Evolutionary conservation across 805 yeast genomes (phyloP).

Genomic region (Kluyveromyces aestuarii): DNA sequence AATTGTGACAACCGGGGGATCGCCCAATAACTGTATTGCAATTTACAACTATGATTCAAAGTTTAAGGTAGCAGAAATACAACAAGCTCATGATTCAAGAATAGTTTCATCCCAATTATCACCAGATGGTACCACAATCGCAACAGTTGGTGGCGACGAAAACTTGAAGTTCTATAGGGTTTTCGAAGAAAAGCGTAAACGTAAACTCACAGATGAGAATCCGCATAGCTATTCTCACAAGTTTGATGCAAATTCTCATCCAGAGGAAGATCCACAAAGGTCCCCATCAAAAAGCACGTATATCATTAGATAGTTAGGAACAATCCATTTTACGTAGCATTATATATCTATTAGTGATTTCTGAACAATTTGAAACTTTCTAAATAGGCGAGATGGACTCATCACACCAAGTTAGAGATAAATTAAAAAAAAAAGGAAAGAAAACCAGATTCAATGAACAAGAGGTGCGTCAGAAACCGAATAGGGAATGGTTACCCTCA

Average conservation of each 20-base stretch:
- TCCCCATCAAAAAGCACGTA: slow-evolving; percentile 13
- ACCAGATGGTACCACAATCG: slow-evolving; percentile 84
- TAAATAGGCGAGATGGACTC: slow-evolving; percentile 19
- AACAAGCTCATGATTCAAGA: slow-evolving; percentile 82
- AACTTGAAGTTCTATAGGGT: slow-evolving; percentile 91
- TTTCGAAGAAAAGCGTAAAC: slow-evolving; percentile 49
- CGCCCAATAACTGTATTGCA: slow-evolving; percentile 75
- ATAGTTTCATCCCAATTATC: slow-evolving; percentile 76
- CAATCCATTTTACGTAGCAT: too few species aligned
- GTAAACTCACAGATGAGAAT: slow-evolving; percentile 10
- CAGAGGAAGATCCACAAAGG: slow-evolving; percentile 8
- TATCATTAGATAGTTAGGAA: slow-evolving; percentile 13
- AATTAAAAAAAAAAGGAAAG: slow-evolving; percentile 13
- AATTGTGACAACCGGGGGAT: slow-evolving; percentile 89
- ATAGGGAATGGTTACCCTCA: slow-evolving; percentile 1
- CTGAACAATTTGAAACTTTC: neutral
- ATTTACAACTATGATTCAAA: slow-evolving; percentile 80
- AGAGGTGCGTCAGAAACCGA: slow-evolving; percentile 25
- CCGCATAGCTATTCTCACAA: neutral
- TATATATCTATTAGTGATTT: neutral
- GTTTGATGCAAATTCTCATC: slow-evolving; percentile 3
- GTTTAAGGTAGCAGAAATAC: slow-evolving; percentile 80
- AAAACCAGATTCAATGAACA: slow-evolving; percentile 15
- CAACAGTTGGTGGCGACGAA: slow-evolving; percentile 95
- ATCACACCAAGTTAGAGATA: slow-evolving; percentile 7